Evolutionary conservation across 1,284 basidiomycete species (phyloP), one percentile per base, ranked within the genome.

Genomic region (Cryptococcus sp.): DNA sequence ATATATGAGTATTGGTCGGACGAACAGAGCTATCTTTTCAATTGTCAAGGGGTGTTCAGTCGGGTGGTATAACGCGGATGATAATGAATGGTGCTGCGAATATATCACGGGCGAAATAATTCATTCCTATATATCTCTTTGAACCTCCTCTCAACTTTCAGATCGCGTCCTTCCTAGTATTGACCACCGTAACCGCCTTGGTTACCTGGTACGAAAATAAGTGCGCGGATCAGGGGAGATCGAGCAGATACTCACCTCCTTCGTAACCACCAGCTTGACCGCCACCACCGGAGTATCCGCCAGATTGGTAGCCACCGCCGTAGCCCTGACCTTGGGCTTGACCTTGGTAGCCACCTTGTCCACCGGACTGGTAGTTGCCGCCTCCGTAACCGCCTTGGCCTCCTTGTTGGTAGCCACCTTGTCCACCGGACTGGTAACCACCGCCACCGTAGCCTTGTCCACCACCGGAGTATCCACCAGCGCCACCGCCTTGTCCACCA

Each of bases 171-270:
- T 23, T 23, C 59, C 58, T 67, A 70, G 66, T 70, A 70, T 55
- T 66, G 62, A 58, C 70, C 66, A 46, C 62, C 67, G 63, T 66
- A 68, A 46, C 62, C 61, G 48, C 64, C 67, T 57, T 69, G 67
- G 53, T 23, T 23, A 46, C 44, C 70, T 68, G 23, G 23, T 23
- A 23, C 23, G 23, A 23, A 23, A 23, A 23, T 23, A 23, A 23
- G 23, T 77, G 73, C 58, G 71, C 73, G 58, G 72, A 70, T 48
- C 61, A 59, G 49, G 57, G 64, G 57, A 72, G 72, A 53, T 76
- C 73, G 67, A 75, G 72, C 44, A 78, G 77, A 34, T 70, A 8
- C 4, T n/a, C 70, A 46, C 8, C 52, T 44, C 36, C 42, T 46
- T 66, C 59, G 53, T 68, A 57, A 43, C 62, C 73, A 46, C 71